Evolutionary conservation across 1,284 basidiomycete species (phyloP), one percentile per base, ranked within the genome.

Genomic region (Cerioporus squamosus): DNA sequence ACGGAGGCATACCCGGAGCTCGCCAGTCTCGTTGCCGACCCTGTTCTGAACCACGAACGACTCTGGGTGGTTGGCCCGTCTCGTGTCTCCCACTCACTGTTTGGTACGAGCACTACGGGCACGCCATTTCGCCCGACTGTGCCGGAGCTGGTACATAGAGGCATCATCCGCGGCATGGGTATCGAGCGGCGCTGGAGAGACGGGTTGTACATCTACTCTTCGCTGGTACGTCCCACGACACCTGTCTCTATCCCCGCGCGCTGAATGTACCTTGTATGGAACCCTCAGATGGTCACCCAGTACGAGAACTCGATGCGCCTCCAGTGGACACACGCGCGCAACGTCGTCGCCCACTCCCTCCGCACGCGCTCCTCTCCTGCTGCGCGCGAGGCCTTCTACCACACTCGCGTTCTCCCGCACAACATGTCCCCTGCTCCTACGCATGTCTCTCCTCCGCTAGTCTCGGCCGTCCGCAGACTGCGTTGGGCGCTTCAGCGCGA

Each of bases 131-230:
- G 89, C 47, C 88, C 89, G 2, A 86, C 85, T 4, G 70, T 90
- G 5, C 76, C 77, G 17, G 88, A 91, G 53, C 76, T 91, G 17
- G 81, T 88, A 9, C 84, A 87, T 44, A 76, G 88, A 47, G 83
- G 85, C 24, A 85, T 91, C 51, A 81, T 91, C 53, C 83, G 82
- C 33, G 89, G 88, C 2, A 72, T 88, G 40, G 81, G 81, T 18
- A 80, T 90, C 49, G 86, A 87, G 68, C 73, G 86, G 57, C 74
- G 82, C 57, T 88, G 84, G 82, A 79, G 86, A 62, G 77, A 78
- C 61, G 89, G 88, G 22, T 66, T 73, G 31, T 90, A 91, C 66
- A 77, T 90, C 53, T 84, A 85, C 65, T 86, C 86, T 29, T 74
- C 78, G 12, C 77, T 78, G 53, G 89, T 87, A 71, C 68, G 85